Evolutionary conservation across 208 protist species (phyloP).

Genomic region (Trypanosoma brucei): DNA sequence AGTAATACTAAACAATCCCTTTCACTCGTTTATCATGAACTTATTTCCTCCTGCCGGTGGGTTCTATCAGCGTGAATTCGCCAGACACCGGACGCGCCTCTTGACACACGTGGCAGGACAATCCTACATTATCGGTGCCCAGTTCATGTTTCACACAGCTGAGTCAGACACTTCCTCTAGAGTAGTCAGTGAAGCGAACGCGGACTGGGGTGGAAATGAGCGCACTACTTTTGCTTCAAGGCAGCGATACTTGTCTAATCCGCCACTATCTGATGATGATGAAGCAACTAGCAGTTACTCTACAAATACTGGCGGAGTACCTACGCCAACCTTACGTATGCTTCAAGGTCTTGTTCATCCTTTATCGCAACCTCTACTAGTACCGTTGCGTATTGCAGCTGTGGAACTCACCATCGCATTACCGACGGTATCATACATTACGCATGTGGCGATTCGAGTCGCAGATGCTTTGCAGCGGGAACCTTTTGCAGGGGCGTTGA

Average conservation of each 20-base stretch:
- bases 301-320: background rate
- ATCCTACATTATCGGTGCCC: conserved; percentile 12
- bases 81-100: conserved; percentile 11
- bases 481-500: conserved; percentile 12
- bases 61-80: conserved; percentile 17
- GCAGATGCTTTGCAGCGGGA: conserved; percentile 14
- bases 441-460: conserved; percentile 23
- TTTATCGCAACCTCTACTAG: conserved; percentile 13
- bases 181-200: background rate
- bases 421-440: conserved; percentile 20
- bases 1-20: background rate
- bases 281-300: background rate
- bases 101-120: conserved; percentile 14
- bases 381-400: conserved; percentile 8
- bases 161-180: background rate
- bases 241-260: background rate
- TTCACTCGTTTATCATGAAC: conserved; percentile 7
- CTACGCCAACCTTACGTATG: conserved; percentile 12
- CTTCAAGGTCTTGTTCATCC: conserved; percentile 19
- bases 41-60: conserved; percentile 13
- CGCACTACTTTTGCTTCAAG: background rate
- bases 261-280: too few species aligned
- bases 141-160: conserved; percentile 5
- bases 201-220: background rate
- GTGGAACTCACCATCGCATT: conserved; percentile 26